Conservation (phyloP, 208 protist genomes). For the Leishmania aethiopica region DNA sequence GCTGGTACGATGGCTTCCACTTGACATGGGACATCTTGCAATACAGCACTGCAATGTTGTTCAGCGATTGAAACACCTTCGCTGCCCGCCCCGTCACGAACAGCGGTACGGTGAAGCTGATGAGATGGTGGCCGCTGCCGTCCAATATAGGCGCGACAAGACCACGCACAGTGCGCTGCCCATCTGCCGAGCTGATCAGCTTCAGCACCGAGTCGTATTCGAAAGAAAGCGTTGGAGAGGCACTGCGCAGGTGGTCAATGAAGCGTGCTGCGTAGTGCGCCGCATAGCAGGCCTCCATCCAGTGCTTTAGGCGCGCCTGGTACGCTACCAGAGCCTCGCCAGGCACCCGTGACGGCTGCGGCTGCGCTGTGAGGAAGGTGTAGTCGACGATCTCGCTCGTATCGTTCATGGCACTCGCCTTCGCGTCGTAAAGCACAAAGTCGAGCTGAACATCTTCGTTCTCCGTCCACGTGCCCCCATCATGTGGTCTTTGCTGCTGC, state of each 20-base stretch:
- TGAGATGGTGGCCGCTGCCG: slow-evolving; percentile 11
- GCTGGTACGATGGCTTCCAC: slow-evolving; percentile 16
- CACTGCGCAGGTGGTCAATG: slow-evolving; percentile 17
- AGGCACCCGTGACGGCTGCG: slow-evolving; percentile 25
- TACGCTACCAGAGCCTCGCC: slow-evolving; percentile 28
- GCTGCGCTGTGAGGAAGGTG: slow-evolving; percentile 28
- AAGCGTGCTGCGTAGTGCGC: slow-evolving; percentile 28
- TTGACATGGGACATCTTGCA: slow-evolving; percentile 32
- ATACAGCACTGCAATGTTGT: slow-evolving; percentile 45
- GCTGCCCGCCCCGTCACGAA: slow-evolving; percentile 14
- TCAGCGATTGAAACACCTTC: slow-evolving; percentile 20
- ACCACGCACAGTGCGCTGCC: slow-evolving; percentile 22
- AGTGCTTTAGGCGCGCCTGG: slow-evolving; percentile 28
- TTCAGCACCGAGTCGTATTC: slow-evolving; percentile 53
- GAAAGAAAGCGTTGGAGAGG: slow-evolving; percentile 33
- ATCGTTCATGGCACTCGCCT: slow-evolving; percentile 6
- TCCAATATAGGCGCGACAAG: slow-evolving; percentile 24
- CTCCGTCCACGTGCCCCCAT: not conserved
- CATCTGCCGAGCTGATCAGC: not conserved
- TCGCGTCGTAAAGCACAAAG: slow-evolving; percentile 44
- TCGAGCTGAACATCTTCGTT: slow-evolving; percentile 36
- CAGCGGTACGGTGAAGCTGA: slow-evolving; percentile 44
- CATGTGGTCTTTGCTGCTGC: slow-evolving; percentile 6
- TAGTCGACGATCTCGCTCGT: slow-evolving; percentile 39
- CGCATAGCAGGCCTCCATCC: slow-evolving; percentile 46